Evolutionary conservation across 139 green algal genomes (phyloP).

Genomic region (Chlorella sp.): DNA sequence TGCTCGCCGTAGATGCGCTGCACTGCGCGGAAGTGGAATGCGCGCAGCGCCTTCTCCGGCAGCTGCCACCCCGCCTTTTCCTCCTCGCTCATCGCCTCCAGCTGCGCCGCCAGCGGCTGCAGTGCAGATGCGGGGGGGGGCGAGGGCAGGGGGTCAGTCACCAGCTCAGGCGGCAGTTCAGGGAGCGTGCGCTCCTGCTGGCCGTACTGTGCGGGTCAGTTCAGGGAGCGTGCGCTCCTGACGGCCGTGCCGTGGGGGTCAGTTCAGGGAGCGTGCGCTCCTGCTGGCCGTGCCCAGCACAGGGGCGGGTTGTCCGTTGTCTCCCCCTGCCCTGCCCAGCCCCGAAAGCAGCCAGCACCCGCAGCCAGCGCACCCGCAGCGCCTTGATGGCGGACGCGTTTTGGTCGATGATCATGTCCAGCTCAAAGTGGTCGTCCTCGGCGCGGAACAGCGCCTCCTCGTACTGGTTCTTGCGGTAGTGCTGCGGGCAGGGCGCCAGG

Average conservation of each 20-base stretch:
- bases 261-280: no score
- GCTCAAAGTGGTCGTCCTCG: constrained; percentile 98
- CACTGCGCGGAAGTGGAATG: constrained; percentile 83
- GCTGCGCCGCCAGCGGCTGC: constrained; percentile 60
- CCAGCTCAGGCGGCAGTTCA: no score
- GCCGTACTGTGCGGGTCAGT: no score
- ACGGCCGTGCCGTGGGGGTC: no score
- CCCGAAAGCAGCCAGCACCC: no score
- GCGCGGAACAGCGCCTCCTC: constrained; percentile 91
- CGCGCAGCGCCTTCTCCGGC: constrained; percentile 47
- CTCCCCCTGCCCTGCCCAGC: no score
- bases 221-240: no score
- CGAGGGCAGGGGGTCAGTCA: no score
- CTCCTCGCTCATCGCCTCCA: constrained; percentile 70
- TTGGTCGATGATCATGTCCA: constrained; percentile 96
- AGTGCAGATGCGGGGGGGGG: no score
- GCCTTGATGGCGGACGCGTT: constrained; percentile 71
- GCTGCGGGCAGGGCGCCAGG: constrained; percentile 42
- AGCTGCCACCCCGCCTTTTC: constrained; percentile 60
- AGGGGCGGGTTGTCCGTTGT: no score
- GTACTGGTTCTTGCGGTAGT: constrained; percentile 99
- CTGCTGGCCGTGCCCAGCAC: no score
- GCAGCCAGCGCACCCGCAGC: constrained; percentile 38
- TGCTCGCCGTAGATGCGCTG: constrained; percentile 88
- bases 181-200: no score